These are phyloP conservation scores for Magnaporthales sp. DNA, from an alignment of 2,329 filamentous ascomycete species.

Conservation along the genomic window DNA sequence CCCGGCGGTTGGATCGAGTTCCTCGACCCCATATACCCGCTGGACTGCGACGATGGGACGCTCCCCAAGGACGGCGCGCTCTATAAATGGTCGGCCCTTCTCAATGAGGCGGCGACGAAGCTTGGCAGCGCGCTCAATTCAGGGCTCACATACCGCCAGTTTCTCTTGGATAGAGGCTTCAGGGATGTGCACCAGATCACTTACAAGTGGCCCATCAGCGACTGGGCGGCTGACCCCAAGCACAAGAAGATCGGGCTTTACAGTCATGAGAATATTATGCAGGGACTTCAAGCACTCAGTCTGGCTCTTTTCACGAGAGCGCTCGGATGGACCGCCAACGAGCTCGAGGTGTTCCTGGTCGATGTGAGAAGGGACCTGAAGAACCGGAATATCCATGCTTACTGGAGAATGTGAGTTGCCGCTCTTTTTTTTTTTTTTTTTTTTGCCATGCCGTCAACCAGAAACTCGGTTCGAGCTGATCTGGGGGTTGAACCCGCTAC, in stretches of 20 bases:
- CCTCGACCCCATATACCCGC: slow-evolving; percentile 13
- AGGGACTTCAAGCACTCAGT: slow-evolving; percentile 12
- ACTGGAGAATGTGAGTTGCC: slow-evolving; percentile 11
- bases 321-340: slow-evolving; percentile 12
- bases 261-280: slow-evolving; percentile 1
- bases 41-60: slow-evolving; percentile 14
- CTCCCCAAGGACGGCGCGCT: slow-evolving; percentile 18
- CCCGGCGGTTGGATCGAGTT: slow-evolving; percentile 16
- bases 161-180: slow-evolving; percentile 39
- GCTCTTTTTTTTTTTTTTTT: not conserved
- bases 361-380: slow-evolving; percentile 11
- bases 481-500: not conserved
- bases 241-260: slow-evolving; percentile 30
- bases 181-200: slow-evolving; percentile 34
- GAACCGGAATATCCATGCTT: slow-evolving; percentile 12
- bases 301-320: slow-evolving; percentile 16
- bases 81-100: slow-evolving; percentile 8
- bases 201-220: slow-evolving; percentile 35
- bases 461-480: not conserved
- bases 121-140: slow-evolving; percentile 14
- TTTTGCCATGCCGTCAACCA: not conserved
- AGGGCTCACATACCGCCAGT: slow-evolving; percentile 22
- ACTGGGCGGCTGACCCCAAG: slow-evolving; percentile 36
- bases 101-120: slow-evolving; percentile 11
- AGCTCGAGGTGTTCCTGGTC: slow-evolving; percentile 10